Evolutionary conservation across 2,329 filamentous ascomycete species (phyloP), one percentile per base, ranked within the genome.

Genomic region (Leptographium wingfieldii): DNA sequence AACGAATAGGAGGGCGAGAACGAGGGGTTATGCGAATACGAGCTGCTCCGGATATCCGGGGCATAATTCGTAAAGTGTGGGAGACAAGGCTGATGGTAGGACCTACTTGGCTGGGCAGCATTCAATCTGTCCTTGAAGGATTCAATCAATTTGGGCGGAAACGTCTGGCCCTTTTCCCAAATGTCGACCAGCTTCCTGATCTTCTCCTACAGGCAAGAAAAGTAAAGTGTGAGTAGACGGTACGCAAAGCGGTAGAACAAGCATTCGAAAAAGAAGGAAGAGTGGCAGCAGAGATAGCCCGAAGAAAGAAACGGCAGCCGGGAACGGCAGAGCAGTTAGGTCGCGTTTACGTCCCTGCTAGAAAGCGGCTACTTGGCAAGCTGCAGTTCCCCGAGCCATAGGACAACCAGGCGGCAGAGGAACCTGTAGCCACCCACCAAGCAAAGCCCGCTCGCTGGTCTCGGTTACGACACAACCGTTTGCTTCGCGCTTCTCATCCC

Each of bases 181-280:
- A 99, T 99, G 71, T 96, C 92, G 75, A 97, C 79, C 67, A 99
- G 82, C 73, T 97, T 97, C 71, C 81, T 86, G 73, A 97, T 92
- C 78, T 96, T 97, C 72, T 95, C 90, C 88, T 94, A 87, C 78
- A 85, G 70, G 65, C 22, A 56, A 35, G 43, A 46, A 46, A 19
- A 46, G 7, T 38, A 35, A 31, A 55, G 70, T 69, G 77, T 80
- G 71, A 73, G 73, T 71, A 64, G 65, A 53, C 9, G 27, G 14
- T 27, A 12, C 14, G 22, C 49, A 53, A 43, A 35, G 12, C 22
- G 35, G 33, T 35, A 55, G 27, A 35, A 29, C 9, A 27, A 10
- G 49, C 10, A n/a, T 31, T 6, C 22, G 55, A 4, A 51, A 40
- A n/a, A 22, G 25, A 48, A 48, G 5, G 16, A 48, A 40, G 19